Base-by-base conservation (phyloP, 2,329 filamentous ascomycete genomes). In the Fusarium keratoplasticum region DNA sequence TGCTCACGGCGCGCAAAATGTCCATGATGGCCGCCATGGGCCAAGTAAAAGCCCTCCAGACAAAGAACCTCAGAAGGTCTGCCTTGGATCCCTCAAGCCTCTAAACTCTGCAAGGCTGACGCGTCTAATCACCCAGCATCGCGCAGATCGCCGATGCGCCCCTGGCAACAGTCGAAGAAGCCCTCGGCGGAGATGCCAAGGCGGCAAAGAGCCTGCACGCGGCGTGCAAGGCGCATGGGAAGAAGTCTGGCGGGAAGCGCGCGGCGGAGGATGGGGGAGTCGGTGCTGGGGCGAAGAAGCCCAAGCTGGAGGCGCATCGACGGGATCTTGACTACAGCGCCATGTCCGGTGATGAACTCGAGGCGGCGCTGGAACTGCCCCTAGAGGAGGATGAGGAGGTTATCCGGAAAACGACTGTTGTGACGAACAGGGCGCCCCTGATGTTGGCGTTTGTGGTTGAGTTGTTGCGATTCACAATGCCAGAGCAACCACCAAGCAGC, bases 401-500 rank as follows among this genome's bases (percentile, higher is more conserved):
- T 9, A 89, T 97, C 6, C 84, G 86, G 16, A 81, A 83, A 2
- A 89, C 89, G 1, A 84, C 86, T 0, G 76, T 97, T 2, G 84
- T 91, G 70, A 96, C 94, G 0, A 97, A 97, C 78, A 88, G 95
- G 42, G 95, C 95, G 3, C 95, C 95, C 1, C 84, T 97, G 2
- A 91, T 97, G 2, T 87, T 97, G 6, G 94, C 94, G 0, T 97
- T 97, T 81, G 91, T 93, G 1, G 89, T 95, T 16, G 89, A 91
- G 69, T 80, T 96, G 58, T 81, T 97, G 55, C 92, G 93, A 54
- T 91, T 93, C 79, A 97, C 94, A 0, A 96, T 95, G 92, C 93
- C 95, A 0, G 92, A 94, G 74, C 95, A 98, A 80, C 95, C 95
- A 4, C 86, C 92, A 4, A 96, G 94, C n/a, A 96, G 94, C 80